A percentile compares a stretch with the other conserved stretches of the same genome.
Evolutionary conservation across 1,284 basidiomycete species (phyloP).

Genomic region (Rhodotorula sp.): DNA sequence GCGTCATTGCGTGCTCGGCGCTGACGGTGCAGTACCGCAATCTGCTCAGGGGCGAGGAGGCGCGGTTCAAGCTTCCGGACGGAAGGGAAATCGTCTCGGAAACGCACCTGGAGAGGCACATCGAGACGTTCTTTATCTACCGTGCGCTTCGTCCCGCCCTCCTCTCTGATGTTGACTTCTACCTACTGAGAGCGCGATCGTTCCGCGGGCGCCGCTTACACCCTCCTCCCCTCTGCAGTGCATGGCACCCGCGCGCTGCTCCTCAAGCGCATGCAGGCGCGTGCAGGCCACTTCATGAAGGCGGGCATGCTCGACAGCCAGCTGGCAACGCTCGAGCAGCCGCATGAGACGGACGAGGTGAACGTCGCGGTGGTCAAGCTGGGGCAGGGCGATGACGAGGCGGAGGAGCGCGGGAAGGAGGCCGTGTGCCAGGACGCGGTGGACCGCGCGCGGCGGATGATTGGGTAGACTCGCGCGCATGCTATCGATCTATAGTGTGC

Average conservation of each 20-base stretch:
- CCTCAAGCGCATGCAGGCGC: slow-evolving; percentile 66
- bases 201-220: background rate
- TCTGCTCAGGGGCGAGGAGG: slow-evolving; percentile 64
- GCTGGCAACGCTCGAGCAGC: slow-evolving; percentile 68
- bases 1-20: slow-evolving; percentile 84
- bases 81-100: slow-evolving; percentile 38
- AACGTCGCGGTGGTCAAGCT: slow-evolving; percentile 31
- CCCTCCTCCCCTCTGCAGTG: slow-evolving; percentile 49
- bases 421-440: slow-evolving; percentile 18
- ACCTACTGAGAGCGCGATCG: too few species aligned
- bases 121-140: slow-evolving; percentile 79
- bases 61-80: slow-evolving; percentile 8
- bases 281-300: slow-evolving; percentile 88
- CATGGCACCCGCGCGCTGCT: slow-evolving; percentile 68
- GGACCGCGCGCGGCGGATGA: background rate
- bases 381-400: slow-evolving; percentile 26
- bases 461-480: background rate
- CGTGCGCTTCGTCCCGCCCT: slow-evolving; percentile 46
- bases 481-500: background rate
- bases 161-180: background rate
- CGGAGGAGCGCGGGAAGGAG: slow-evolving; percentile 33
- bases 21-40: slow-evolving; percentile 79
- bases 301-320: slow-evolving; percentile 83
- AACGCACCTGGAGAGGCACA: slow-evolving; percentile 31
- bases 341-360: slow-evolving; percentile 27